Percentiles rank a stretch among this genome's conserved stretches.
These are phyloP conservation scores for Sordariomycetes sp. DNA, from an alignment of 2,329 filamentous ascomycete genomes.

Conservation along the genomic window DNA sequence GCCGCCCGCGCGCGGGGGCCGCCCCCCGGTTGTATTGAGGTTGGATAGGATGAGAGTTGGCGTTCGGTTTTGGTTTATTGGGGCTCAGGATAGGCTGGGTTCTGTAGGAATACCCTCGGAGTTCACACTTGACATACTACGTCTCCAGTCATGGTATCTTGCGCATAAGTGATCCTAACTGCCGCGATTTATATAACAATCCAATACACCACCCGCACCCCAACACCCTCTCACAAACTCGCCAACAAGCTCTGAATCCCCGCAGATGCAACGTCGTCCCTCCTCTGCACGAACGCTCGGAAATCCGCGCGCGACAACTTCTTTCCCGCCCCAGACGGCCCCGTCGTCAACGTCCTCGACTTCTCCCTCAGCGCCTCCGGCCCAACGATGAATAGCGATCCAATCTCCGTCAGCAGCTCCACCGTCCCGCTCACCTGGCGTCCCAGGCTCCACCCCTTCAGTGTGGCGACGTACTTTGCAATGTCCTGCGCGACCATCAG, in stretches of 20 bases:
- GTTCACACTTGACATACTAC: not conserved
- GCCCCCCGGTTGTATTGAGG: not conserved
- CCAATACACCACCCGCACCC: not conserved
- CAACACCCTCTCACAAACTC: conserved; percentile 28
- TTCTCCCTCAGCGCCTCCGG: conserved; percentile 64
- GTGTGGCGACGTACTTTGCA: conserved; percentile 76
- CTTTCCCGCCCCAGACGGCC: conserved; percentile 27
- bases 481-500: conserved; percentile 96
- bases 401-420: conserved; percentile 84
- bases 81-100: not conserved
- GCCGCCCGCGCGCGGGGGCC: too few relatives aligned
- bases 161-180: not conserved
- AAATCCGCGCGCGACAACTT: conserved; percentile 57
- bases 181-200: not conserved
- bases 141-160: not conserved
- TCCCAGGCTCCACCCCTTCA: conserved; percentile 68
- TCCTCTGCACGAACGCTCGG: conserved; percentile 69
- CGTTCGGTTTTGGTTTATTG: not conserved
- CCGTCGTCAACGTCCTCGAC: conserved; percentile 41
- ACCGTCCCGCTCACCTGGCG: conserved; percentile 56
- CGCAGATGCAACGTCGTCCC: conserved; percentile 70
- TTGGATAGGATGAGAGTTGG: conserved; percentile 8
- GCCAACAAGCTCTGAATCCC: conserved; percentile 76
- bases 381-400: conserved; percentile 89
- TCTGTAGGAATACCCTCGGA: not conserved